phyloP scores from a whole-genome alignment of 306 rosid species.

The Sechiopsis laciniata region DNA sequence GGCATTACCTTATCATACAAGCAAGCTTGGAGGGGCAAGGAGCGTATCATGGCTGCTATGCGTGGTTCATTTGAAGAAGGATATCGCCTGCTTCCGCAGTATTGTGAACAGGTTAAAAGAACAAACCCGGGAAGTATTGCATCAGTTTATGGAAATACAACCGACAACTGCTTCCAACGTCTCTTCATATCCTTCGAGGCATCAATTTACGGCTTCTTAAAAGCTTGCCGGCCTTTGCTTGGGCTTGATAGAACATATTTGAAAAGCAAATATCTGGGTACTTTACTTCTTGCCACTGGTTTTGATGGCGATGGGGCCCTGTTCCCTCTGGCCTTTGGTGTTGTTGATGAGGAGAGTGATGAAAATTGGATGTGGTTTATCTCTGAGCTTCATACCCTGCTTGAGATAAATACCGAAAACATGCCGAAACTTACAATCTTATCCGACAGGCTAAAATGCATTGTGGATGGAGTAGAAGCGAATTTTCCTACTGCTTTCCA shows the following conservation, averaged over 20 bases:
- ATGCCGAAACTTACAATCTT: no score
- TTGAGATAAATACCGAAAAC: no score
- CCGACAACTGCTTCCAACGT: conserved; percentile 42
- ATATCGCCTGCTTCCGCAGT: conserved; percentile 46
- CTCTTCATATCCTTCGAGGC: conserved; percentile 48
- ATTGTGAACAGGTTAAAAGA: conserved; percentile 44
- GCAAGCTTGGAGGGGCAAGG: conserved; percentile 54
- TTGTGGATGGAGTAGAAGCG: no score
- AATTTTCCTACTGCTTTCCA: no score
- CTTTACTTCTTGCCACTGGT: conserved; percentile 47
- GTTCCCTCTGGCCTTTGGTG: conserved; percentile 50
- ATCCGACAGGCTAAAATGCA: no score
- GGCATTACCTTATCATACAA: conserved; percentile 46
- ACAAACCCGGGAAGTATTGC: conserved; percentile 50
- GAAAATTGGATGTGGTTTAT: conserved; percentile 47
- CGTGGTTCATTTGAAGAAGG: conserved; percentile 55
- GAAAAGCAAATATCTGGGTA: conserved; percentile 52
- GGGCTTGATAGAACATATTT: conserved; percentile 43
- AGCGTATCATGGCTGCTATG: conserved; percentile 47
- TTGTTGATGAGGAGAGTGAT: conserved; percentile 48
- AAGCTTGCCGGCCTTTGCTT: conserved; percentile 51
- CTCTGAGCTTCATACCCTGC: no score
- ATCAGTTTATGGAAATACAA: conserved; percentile 37
- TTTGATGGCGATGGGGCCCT: conserved; percentile 50
- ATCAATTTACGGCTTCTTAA: conserved; percentile 45